Evolutionary conservation across 1,284 basidiomycete genomes (phyloP).

Genomic region (Anthracocystis walkeri): DNA sequence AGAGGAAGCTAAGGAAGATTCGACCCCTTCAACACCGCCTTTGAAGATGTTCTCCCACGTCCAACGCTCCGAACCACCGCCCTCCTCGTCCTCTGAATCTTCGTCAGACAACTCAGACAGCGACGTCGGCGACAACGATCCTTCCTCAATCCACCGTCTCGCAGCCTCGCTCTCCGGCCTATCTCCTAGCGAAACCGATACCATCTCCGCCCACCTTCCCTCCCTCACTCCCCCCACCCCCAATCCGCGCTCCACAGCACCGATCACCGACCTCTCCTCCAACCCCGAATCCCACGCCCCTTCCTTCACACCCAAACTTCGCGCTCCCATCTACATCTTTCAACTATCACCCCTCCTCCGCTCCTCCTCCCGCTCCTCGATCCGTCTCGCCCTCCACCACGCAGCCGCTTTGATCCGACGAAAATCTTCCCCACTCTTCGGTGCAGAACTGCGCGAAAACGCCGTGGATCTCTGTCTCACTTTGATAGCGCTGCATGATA

Average conservation of each 20-base stretch:
- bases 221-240: neutral
- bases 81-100: neutral
- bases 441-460: constrained; percentile 79
- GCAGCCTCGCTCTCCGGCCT: constrained; percentile 34
- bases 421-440: constrained; percentile 32
- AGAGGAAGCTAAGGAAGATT: neutral
- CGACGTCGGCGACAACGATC: constrained; percentile 5
- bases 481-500: constrained; percentile 82
- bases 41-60: constrained; percentile 22
- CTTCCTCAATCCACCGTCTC: constrained; percentile 26
- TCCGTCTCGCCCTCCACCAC: constrained; percentile 45
- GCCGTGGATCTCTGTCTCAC: constrained; percentile 83
- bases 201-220: constrained; percentile 1
- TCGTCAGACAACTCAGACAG: constrained; percentile 21
- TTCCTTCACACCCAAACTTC: constrained; percentile 39
- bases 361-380: constrained; percentile 33
- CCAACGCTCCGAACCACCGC: neutral
- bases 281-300: constrained; percentile 40
- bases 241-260: neutral
- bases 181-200: constrained; percentile 10
- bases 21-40: neutral
- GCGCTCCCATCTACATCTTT: constrained; percentile 69
- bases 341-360: constrained; percentile 68
- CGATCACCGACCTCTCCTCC: constrained; percentile 11
- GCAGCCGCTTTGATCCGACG: constrained; percentile 51